phyloP scores from a whole-genome alignment of 208 protist species.

The Wallacemonas rigidus region DNA sequence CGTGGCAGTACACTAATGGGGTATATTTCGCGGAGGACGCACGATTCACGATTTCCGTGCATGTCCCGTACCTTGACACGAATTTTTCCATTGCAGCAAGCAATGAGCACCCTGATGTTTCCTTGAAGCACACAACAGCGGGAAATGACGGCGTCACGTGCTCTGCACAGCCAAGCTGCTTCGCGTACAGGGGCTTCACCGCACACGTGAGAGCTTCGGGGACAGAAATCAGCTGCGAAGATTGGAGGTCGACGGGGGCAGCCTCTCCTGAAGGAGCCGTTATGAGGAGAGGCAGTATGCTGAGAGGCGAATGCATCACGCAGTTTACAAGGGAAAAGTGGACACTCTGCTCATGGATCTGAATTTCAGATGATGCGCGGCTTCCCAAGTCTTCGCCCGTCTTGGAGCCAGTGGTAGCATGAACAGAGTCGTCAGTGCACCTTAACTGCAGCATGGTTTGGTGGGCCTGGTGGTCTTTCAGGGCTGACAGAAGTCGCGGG shows the following conservation, averaged over 20 bases:
- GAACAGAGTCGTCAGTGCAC: neutral
- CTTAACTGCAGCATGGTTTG: neutral
- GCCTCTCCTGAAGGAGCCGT: neutral
- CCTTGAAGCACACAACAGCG: neutral
- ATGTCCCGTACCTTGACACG: neutral
- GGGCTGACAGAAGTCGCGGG: neutral
- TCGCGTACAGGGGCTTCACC: neutral
- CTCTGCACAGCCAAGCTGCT: slow-evolving; percentile 2
- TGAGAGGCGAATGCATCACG: slow-evolving; percentile 6
- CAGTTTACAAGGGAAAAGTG: slow-evolving; percentile 1
- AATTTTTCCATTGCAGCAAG: neutral
- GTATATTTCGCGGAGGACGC: neutral
- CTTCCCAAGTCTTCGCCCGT: neutral
- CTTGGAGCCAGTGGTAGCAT: neutral
- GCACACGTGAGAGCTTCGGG: neutral
- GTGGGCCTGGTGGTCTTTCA: neutral
- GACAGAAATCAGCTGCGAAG: neutral
- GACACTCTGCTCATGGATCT: neutral
- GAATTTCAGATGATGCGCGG: neutral
- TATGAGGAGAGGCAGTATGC: slow-evolving; percentile 1
- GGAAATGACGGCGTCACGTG: slow-evolving; percentile 2
- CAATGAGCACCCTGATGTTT: slow-evolving; percentile 4
- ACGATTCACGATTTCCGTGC: neutral
- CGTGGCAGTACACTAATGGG: slow-evolving; percentile 9
- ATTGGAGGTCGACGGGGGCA: slow-evolving; percentile 2